Percentiles rank a stretch among this genome's conserved stretches.
These are phyloP conservation scores for Balakata baccata DNA, from an alignment of 345 rosid species.

Conservation along the genomic window DNA sequence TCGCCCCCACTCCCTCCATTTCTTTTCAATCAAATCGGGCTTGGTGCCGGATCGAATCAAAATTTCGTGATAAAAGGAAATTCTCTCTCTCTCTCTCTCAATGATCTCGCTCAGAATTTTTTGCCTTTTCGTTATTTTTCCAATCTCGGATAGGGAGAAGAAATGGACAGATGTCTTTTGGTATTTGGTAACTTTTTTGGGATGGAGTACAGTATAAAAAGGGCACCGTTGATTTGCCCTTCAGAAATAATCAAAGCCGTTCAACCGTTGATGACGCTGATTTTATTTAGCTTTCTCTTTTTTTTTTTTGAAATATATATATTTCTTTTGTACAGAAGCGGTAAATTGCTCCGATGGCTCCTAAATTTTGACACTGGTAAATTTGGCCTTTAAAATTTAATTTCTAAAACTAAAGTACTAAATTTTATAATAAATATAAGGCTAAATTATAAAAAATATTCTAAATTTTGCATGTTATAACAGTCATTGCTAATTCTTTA, in stretches of 20 bases:
- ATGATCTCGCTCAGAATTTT: neutral
- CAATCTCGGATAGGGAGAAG: neutral
- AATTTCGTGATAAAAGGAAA: neutral
- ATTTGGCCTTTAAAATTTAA: too few relatives aligned
- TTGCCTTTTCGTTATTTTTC: neutral
- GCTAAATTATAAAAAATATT: too few relatives aligned
- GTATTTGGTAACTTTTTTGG: neutral
- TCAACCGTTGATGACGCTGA: neutral
- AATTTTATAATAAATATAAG: too few relatives aligned
- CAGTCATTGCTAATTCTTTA: too few relatives aligned
- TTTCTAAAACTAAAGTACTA: too few relatives aligned
- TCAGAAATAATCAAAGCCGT: neutral
- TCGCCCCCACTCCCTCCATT: slow-evolving; percentile 99
- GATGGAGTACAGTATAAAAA: neutral
- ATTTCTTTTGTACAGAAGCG: too few relatives aligned
- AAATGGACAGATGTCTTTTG: neutral
- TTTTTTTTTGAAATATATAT: too few relatives aligned
- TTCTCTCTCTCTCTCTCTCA: neutral
- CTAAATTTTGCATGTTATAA: too few relatives aligned
- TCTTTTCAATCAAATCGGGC: neutral
- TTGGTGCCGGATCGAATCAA: neutral
- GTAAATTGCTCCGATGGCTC: too few relatives aligned
- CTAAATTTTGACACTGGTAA: too few relatives aligned
- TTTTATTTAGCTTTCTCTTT: too few relatives aligned
- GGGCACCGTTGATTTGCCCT: neutral